Evolutionary conservation across 352 stramenopile species (phyloP), one percentile per base, ranked within the genome.

Genomic region (Phytophthora pseudosyringae): DNA sequence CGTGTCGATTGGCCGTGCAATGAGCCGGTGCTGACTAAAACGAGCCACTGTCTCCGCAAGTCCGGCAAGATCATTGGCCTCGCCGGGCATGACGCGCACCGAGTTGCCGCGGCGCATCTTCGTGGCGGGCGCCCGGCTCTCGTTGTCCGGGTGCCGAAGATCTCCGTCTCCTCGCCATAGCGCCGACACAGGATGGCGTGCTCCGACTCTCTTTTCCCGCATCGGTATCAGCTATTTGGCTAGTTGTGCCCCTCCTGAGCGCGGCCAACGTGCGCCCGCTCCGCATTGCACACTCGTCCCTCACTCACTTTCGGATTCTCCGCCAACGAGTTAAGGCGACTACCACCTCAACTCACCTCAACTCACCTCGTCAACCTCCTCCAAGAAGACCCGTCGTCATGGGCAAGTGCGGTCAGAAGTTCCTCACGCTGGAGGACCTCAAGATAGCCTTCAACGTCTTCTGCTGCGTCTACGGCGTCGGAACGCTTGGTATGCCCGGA

Each of bases 351-450:
- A 21, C 21, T 55, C 21, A 21, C 21, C 21, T 21, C 21, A 21
- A 21, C 21, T 55, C 57, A 21, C 38, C 39, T 28, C 18, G 2
- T 39, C n/a, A 18, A 26, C 15, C 6, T 16, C 21, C 16, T 44
- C 38, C 21, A 21, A 21, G 21, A 31, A 29, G n/a, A 32, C 16
- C 26, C 18, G 18, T 25, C 21, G 18, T 12, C 33, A 55, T 83
- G 69, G 49, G 47, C 33, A 65, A 43, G 31, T 59, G 41, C 40
- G 25, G 56, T 39, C 57, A 73, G 39, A 47, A 54, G 26, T 73
- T 78, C 62, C 78, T 83, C 55, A 88, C 76, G n/a, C 18, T 75
- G 5, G 78, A 83, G 59, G 78, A 87, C 50, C 60, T 74, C 65
- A 87, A 84, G 57, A 70, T 69, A 35, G 59, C 76, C 16, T 84